phyloP scores from a whole-genome alignment of 2,329 filamentous ascomycete genomes.

The Sarocladium oryzae region DNA sequence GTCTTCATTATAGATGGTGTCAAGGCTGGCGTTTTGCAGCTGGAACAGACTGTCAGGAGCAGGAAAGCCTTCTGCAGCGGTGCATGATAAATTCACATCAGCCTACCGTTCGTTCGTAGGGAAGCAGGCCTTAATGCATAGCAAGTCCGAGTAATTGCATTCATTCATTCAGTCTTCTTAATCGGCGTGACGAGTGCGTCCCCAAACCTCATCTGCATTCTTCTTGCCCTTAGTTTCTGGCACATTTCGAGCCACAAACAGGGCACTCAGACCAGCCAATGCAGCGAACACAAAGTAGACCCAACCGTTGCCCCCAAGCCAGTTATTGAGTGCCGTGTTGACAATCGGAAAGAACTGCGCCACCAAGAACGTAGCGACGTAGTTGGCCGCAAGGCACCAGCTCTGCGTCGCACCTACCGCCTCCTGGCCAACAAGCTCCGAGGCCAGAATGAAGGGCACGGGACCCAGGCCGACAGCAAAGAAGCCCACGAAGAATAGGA shows the following conservation, averaged over 20 bases:
- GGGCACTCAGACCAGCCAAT: slow-evolving; percentile 60
- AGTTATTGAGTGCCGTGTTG: slow-evolving; percentile 62
- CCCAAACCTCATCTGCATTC: slow-evolving; percentile 88
- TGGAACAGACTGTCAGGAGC: slow-evolving; percentile 48
- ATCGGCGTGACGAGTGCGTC: slow-evolving; percentile 50
- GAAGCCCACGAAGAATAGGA: slow-evolving; percentile 78
- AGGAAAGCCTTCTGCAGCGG: slow-evolving; percentile 28
- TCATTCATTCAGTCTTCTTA: slow-evolving; percentile 26
- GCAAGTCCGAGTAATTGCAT: not conserved
- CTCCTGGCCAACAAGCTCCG: slow-evolving; percentile 83
- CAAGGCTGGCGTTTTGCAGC: slow-evolving; percentile 57
- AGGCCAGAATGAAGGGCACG: slow-evolving; percentile 89
- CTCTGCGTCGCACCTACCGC: slow-evolving; percentile 89
- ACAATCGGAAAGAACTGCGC: slow-evolving; percentile 92
- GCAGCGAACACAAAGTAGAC: slow-evolving; percentile 89
- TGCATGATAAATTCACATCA: not conserved
- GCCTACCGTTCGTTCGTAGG: not conserved
- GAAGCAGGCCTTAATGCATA: not conserved
- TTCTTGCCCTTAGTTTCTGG: slow-evolving; percentile 86
- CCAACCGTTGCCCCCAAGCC: slow-evolving; percentile 64
- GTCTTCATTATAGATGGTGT: slow-evolving; percentile 76
- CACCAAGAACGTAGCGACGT: slow-evolving; percentile 83
- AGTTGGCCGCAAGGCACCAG: slow-evolving; percentile 81
- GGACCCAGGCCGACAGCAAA: slow-evolving; percentile 90
- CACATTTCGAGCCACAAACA: slow-evolving; percentile 68